These are phyloP conservation scores for Monosporascus sp. DNA, from an alignment of 2,329 filamentous ascomycete genomes.

Conservation along the genomic window DNA sequence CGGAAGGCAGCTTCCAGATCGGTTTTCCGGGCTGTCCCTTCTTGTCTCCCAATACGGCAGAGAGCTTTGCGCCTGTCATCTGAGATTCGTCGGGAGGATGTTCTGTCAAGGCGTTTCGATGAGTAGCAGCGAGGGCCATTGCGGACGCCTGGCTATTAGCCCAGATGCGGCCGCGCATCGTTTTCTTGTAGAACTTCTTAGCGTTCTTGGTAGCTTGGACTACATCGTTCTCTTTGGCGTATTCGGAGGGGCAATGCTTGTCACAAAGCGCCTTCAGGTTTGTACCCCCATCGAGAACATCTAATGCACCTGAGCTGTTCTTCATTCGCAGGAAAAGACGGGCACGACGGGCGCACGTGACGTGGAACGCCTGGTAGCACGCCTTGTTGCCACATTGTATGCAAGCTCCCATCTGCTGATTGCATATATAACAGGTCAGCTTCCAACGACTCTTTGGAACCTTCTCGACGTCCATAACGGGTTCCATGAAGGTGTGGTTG, in stretches of 20 bases:
- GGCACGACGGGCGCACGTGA: conserved; percentile 87
- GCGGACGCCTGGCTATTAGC: conserved; percentile 84
- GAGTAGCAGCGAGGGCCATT: conserved; percentile 70
- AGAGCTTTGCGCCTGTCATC: conserved; percentile 77
- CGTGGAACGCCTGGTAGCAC: conserved; percentile 95
- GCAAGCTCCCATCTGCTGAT: conserved; percentile 95
- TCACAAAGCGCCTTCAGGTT: conserved; percentile 94
- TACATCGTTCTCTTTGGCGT: conserved; percentile 80
- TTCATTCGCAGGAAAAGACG: conserved; percentile 95
- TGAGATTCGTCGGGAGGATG: conserved; percentile 78
- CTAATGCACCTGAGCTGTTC: conserved; percentile 73
- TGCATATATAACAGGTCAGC: conserved; percentile 91
- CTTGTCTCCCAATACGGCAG: conserved; percentile 69
- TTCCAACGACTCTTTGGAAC: conserved; percentile 94
- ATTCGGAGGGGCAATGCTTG: conserved; percentile 87
- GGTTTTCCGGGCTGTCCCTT: conserved; percentile 64
- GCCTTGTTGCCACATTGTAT: conserved; percentile 98
- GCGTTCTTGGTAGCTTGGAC: conserved; percentile 75
- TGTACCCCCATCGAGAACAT: conserved; percentile 72
- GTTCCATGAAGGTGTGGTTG: conserved; percentile 97
- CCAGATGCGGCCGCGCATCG: conserved; percentile 87
- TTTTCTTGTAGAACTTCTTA: conserved; percentile 82
- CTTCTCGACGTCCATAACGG: conserved; percentile 96
- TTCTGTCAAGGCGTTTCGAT: conserved; percentile 58
- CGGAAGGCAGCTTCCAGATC: conserved; percentile 89